These are phyloP conservation scores for Colletotrichum falcatum DNA, from an alignment of 2,329 filamentous ascomycete species.

Conservation along the genomic window DNA sequence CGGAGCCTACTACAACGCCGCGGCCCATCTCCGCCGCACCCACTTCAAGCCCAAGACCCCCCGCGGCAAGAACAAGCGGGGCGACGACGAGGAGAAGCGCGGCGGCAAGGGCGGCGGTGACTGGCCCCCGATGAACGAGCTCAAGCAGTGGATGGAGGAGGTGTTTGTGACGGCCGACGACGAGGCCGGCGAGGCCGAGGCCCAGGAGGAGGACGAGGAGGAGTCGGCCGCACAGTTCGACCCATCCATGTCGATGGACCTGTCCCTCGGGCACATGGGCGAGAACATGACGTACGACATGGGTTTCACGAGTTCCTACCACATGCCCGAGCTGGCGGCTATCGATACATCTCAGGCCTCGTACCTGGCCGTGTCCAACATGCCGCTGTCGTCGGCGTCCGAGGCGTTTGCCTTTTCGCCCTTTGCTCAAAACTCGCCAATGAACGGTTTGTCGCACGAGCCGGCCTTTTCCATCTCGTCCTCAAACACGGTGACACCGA, in stretches of 20 bases:
- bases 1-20: slow-evolving; percentile 93
- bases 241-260: slow-evolving; percentile 30
- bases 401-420: slow-evolving; percentile 37
- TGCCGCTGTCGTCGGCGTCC: slow-evolving; percentile 36
- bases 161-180: slow-evolving; percentile 57
- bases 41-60: slow-evolving; percentile 80
- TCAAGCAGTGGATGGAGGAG: slow-evolving; percentile 72
- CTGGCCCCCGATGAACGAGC: slow-evolving; percentile 66
- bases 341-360: slow-evolving; percentile 35
- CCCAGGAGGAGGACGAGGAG: slow-evolving; percentile 46
- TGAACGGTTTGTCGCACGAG: slow-evolving; percentile 37
- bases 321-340: slow-evolving; percentile 34
- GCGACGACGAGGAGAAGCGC: slow-evolving; percentile 60
- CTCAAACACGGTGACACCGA: slow-evolving; percentile 39
- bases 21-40: slow-evolving; percentile 86
- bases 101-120: slow-evolving; percentile 67
- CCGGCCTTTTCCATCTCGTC: slow-evolving; percentile 40
- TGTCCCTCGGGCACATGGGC: slow-evolving; percentile 39
- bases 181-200: slow-evolving; percentile 45
- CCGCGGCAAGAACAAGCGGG: slow-evolving; percentile 56
- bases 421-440: slow-evolving; percentile 33
- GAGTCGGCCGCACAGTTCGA: slow-evolving; percentile 18
- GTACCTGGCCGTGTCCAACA: slow-evolving; percentile 30
- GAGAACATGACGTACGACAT: slow-evolving; percentile 37
- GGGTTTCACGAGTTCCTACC: slow-evolving; percentile 23